These are phyloP conservation scores for Epichloe festucae DNA, from an alignment of 2,329 filamentous ascomycete species.

Conservation along the genomic window DNA sequence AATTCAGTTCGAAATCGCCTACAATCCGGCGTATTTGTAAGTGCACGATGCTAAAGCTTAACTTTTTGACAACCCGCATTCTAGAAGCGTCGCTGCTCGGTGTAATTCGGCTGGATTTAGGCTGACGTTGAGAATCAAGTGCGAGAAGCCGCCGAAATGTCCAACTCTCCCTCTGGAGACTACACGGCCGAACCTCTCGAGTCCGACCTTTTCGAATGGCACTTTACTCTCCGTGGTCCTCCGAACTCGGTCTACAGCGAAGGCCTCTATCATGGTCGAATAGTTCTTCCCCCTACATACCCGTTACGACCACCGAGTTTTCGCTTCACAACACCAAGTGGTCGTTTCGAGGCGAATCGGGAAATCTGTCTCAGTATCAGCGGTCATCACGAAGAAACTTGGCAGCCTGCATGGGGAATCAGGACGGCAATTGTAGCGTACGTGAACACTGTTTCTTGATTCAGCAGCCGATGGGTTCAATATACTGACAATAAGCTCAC, in stretches of 20 bases:
- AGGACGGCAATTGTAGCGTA: constrained; percentile 67
- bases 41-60: constrained; percentile 12
- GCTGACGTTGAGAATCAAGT: constrained; percentile 32
- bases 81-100: background rate
- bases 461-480: no score
- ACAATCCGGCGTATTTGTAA: constrained; percentile 74
- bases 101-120: background rate
- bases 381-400: constrained; percentile 94
- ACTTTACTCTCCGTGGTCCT: constrained; percentile 90
- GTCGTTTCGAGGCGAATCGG: constrained; percentile 88
- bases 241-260: constrained; percentile 65
- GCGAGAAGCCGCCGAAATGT: constrained; percentile 82
- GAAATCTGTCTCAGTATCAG: constrained; percentile 93
- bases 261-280: constrained; percentile 91
- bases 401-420: constrained; percentile 97
- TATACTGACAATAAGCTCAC: background rate
- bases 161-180: constrained; percentile 61
- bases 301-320: constrained; percentile 89
- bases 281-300: constrained; percentile 81
- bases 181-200: constrained; percentile 79
- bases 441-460: constrained; percentile 4
- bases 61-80: no score
- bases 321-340: constrained; percentile 83
- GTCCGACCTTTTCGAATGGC: constrained; percentile 92
- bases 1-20: constrained; percentile 63